phyloP scores from a whole-genome alignment of 371 early-diverging fungal genomes.

The Lichtheimia corymbifera region DNA sequence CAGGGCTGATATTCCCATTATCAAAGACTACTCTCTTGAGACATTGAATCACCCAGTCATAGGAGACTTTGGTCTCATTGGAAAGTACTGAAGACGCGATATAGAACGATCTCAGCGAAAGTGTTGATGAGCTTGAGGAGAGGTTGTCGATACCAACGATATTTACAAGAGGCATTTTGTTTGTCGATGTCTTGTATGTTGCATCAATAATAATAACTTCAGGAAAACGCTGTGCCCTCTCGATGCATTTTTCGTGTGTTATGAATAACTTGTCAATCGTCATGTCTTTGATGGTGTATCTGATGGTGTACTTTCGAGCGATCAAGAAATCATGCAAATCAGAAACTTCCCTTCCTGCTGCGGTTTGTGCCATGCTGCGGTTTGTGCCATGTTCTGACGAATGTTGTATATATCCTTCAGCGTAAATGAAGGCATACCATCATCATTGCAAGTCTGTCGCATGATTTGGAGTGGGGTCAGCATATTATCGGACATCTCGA shows the following conservation, averaged over 20 bases:
- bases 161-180: conserved; percentile 4
- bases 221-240: conserved; percentile 3
- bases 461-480: too few species aligned
- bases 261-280: neutral
- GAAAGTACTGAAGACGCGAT: neutral
- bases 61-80: neutral
- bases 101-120: neutral
- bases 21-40: too few species aligned
- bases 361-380: neutral
- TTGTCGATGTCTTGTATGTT: neutral
- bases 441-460: too few species aligned
- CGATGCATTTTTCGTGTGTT: neutral
- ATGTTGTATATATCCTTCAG: neutral
- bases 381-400: neutral
- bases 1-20: too few species aligned
- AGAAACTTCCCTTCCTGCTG: neutral
- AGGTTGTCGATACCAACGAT: neutral
- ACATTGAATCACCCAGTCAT: conserved; percentile 3
- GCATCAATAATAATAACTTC: conserved; percentile 6
- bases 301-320: neutral
- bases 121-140: neutral
- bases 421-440: too few species aligned
- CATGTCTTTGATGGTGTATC: neutral
- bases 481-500: too few species aligned
- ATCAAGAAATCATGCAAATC: neutral